Evolutionary conservation across 2,329 filamentous ascomycete species (phyloP).

Genomic region (Aspergillus fijiensis): DNA sequence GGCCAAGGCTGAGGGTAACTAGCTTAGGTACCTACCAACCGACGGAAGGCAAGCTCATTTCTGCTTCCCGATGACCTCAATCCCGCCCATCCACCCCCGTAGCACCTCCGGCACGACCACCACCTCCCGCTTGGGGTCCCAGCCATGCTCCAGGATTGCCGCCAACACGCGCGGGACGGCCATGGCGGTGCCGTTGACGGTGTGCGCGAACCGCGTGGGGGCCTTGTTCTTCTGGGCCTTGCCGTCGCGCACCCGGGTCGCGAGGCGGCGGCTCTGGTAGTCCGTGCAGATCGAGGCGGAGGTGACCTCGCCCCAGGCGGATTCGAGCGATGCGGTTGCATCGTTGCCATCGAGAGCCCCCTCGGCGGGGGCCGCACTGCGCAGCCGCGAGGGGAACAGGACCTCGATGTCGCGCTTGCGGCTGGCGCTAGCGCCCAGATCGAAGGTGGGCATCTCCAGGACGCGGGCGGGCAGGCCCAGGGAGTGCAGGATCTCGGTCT

Average conservation of each 20-base stretch:
- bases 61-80: constrained; percentile 58
- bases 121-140: constrained; percentile 66
- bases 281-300: constrained; percentile 90
- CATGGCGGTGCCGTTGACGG: constrained; percentile 89
- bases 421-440: constrained; percentile 83
- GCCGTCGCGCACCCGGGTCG: constrained; percentile 65
- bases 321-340: constrained; percentile 41
- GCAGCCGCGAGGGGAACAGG: constrained; percentile 77
- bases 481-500: constrained; percentile 75
- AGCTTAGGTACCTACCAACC: too few species aligned
- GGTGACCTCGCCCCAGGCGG: constrained; percentile 91
- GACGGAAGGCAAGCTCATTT: too few species aligned
- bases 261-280: constrained; percentile 83
- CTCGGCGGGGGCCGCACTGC: constrained; percentile 7
- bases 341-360: neutral
- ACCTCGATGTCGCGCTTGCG: constrained; percentile 93
- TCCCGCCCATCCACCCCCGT: constrained; percentile 78
- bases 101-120: constrained; percentile 78
- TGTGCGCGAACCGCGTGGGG: constrained; percentile 71
- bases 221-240: constrained; percentile 36
- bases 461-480: constrained; percentile 83
- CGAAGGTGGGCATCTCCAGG: constrained; percentile 84
- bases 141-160: constrained; percentile 85
- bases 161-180: constrained; percentile 88
- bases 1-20: too few species aligned